Evolutionary conservation across 805 yeast species (phyloP).

Genomic region (Hanseniaspora valbyensis): DNA sequence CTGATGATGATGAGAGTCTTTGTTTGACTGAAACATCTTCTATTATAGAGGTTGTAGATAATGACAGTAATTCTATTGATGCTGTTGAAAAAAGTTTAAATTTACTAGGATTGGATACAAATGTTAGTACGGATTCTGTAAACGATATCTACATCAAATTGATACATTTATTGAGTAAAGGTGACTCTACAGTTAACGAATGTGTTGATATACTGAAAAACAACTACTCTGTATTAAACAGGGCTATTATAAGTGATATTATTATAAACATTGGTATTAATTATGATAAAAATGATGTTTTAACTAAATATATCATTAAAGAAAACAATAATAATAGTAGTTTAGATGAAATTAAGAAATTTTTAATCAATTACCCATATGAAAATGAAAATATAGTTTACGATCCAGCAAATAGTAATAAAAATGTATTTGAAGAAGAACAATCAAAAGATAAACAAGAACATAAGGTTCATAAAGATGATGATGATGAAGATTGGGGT

Average conservation of each 20-base stretch:
- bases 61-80: too few relatives aligned
- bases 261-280: neutral
- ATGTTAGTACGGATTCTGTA: too few relatives aligned
- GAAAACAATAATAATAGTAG: neutral
- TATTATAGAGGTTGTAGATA: neutral
- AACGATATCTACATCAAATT: neutral
- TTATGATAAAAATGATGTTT: neutral
- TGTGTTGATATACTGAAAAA: neutral
- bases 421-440: neutral
- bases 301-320: neutral
- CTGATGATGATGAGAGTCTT: neutral
- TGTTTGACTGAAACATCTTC: neutral
- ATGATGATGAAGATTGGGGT: conserved; percentile 14
- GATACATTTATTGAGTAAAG: neutral
- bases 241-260: neutral
- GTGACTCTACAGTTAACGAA: neutral
- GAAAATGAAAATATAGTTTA: neutral
- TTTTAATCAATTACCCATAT: neutral
- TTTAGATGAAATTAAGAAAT: neutral
- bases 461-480: neutral
- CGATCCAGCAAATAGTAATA: neutral
- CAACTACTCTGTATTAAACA: neutral
- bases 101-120: too few relatives aligned
- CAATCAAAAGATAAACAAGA: neutral
- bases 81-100: too few relatives aligned